Evolutionary conservation across 345 rosid species (phyloP), one percentile per base, ranked within the genome.

Genomic region (Lepidium didymum): DNA sequence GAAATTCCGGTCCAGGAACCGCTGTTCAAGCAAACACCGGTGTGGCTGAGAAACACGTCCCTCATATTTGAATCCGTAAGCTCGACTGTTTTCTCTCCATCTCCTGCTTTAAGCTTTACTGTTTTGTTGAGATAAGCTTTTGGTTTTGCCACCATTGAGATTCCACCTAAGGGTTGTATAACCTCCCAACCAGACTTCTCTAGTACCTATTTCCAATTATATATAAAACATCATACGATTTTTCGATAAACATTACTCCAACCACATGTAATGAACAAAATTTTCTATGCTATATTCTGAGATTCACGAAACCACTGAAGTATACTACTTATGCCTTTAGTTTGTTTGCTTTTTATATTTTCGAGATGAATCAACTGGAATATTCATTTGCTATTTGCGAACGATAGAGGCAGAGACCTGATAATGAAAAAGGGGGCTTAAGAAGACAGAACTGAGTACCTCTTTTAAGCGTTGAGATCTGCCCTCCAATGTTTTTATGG

Each of bases 171-270:
- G 11, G 94, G 81, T 57, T 70, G 56, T 10, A 93, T 56, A 54
- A 86, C 97, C 33, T 93, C 88, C 98, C 98, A 93, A n/a, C 98
- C 97, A 40, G 82, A 81, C 25, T 81, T 84, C 81, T 84, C 90
- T 7, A 93, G 83, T 10, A 79, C 82, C 96, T 92, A 52, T 56
- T 36, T 37, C 33, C 55, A 57, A n/a, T 29, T 29, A 29, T 29
- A 29, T 29, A 29, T 29, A 29, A 29, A 29, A 6, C 16, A 63
- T 5, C 44, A 47, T 35, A 16, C 4, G 0, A 27, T 34, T 19
- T 13, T 35, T 1, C 6, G 7, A 50, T 49, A 16, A 38, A 15
- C 38, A 64, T 34, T 12, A 6, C 16, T 6, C 10, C 38, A 31
- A 62, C 18, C 10, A 47, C 56, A 13, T 62, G 31, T 29, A 13